These are phyloP conservation scores for Cutaneotrichosporon sp. DNA, from an alignment of 1,284 basidiomycete genomes.

Conservation along the genomic window DNA sequence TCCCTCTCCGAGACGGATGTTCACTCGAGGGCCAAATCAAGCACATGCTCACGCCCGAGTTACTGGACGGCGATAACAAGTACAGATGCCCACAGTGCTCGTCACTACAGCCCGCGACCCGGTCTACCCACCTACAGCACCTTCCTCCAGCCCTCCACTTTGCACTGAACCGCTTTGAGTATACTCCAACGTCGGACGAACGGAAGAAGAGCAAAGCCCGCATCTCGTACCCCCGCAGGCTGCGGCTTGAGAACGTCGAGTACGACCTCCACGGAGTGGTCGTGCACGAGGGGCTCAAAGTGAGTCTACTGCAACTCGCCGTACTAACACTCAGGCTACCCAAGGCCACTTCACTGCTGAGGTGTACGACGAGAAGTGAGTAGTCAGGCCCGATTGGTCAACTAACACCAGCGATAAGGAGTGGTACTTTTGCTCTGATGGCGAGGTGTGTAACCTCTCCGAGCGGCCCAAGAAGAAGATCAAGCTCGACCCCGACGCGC, in stretches of 20 bases:
- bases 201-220: conserved; percentile 78
- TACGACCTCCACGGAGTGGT: conserved; percentile 82
- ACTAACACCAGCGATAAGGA: conserved; percentile 59
- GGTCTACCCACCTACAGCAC: conserved; percentile 65
- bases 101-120: conserved; percentile 69
- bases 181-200: conserved; percentile 70
- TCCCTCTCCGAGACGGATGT: conserved; percentile 72
- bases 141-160: conserved; percentile 82
- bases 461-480: conserved; percentile 29
- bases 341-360: conserved; percentile 91
- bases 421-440: conserved; percentile 92
- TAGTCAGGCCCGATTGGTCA: conserved; percentile 12
- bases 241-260: conserved; percentile 54
- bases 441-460: conserved; percentile 49
- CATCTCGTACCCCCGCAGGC: conserved; percentile 73
- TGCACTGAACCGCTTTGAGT: conserved; percentile 83
- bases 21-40: conserved; percentile 69
- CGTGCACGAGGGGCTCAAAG: conserved; percentile 69
- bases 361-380: conserved; percentile 72
- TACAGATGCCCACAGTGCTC: conserved; percentile 75
- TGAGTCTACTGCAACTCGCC: conserved; percentile 26
- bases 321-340: conserved; percentile 63
- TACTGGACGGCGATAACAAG: conserved; percentile 76
- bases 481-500: conserved; percentile 23
- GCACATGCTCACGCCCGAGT: conserved; percentile 65